Conservation (phyloP, 2,329 filamentous ascomycete species). For the Talaromyces sp. region DNA sequence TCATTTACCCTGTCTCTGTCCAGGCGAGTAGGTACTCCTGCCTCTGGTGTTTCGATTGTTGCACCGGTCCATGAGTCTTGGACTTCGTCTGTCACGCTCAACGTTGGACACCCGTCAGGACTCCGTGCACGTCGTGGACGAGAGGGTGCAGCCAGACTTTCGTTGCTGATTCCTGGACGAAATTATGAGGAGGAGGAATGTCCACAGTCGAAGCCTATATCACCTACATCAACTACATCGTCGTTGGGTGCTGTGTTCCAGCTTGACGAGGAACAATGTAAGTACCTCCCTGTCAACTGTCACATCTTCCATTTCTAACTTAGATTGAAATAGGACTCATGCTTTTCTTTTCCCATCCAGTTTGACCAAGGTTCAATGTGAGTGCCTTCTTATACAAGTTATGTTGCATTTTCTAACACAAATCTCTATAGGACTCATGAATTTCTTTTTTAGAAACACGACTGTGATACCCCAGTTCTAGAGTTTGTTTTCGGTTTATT, state of each 20-base stretch:
- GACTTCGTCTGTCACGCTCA: background rate
- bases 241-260: conserved; percentile 1
- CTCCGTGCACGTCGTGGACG: background rate
- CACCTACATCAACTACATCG: background rate
- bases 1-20: background rate
- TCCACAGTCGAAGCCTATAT: background rate
- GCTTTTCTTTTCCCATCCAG: background rate
- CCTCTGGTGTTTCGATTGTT: background rate
- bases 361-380: background rate
- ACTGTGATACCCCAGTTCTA: background rate
- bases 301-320: background rate
- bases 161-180: background rate
- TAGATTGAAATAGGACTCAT: background rate
- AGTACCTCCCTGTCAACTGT: background rate
- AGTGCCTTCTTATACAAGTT: background rate
- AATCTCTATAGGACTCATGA: background rate
- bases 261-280: conserved; percentile 7
- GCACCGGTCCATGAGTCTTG: background rate
- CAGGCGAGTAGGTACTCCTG: background rate
- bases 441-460: background rate
- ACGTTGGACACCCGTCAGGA: background rate
- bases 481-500: background rate
- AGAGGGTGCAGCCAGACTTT: background rate
- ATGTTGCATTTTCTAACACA: background rate
- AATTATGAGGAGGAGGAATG: background rate